Evolutionary conservation across 2,329 filamentous ascomycete species (phyloP), one percentile per base, ranked within the genome.

Genomic region (Chrysoporthe deuterocubensis): DNA sequence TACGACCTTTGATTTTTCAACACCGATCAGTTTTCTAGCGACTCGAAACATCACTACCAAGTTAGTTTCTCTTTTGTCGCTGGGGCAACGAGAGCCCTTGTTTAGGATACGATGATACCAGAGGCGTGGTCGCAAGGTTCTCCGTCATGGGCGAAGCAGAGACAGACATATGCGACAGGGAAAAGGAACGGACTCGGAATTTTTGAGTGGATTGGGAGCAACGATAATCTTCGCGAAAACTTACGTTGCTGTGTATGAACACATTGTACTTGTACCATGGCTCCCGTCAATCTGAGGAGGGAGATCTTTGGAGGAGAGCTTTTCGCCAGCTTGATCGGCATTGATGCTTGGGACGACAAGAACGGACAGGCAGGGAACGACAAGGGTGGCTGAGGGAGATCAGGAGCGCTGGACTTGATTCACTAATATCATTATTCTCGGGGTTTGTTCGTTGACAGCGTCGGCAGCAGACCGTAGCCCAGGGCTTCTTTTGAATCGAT

Each of bases 31-130:
- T 21, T 42, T 50, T 13, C n/a, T 40, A 54, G 26, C 46, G 21
- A 61, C 32, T 5, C 44, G 46, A 16, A 34, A 43, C 26, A 26
- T 34, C 43, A 54, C n/a, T 44, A 26, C 34, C 34, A 7, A 14
- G 13, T 40, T 21, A 59, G 16, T n/a, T 40, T 57, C 52, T 61
- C 58, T n/a, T 65, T 59, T 26, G 9, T 32, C 40, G 57, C n/a
- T 26, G 21, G 26, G 14, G 5, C 43, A 32, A 26, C 37, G 14
- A 44, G n/a, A 21, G 21, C 4, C 26, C 59, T 44, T 9, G 46
- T 69, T 63, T 52, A 64, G 64, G 68, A 70, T 71, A 68, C 66
- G 66, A 68, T 60, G 66, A 71, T 60, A 64, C 62, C 57, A 61
- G 21, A 21, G 26, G 26, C 26, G 44, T 62, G 21, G 65, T 63